Evolutionary conservation across 2,329 filamentous ascomycete genomes (phyloP), one percentile per base, ranked within the genome.

Genomic region (Dactylellina sp.): DNA sequence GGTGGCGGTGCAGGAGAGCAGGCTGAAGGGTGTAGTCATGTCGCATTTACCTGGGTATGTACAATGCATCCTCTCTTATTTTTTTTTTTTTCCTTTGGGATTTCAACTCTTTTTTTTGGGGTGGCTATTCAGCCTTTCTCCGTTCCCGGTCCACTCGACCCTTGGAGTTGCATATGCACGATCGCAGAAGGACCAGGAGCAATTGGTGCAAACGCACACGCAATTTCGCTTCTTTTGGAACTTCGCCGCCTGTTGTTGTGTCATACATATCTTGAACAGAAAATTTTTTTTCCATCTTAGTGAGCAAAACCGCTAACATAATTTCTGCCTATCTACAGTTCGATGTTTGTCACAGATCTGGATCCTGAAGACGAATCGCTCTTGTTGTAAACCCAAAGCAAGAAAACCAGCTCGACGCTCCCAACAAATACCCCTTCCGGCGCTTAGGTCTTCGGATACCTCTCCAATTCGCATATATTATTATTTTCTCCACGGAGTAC

Each of bases 1-100:
- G 78, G 85, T 88, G 77, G 87, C 87, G 12, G 86, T 89, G 0
- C 85, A 88, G 83, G 82, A 81, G 65, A 86, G 86, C 3, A 80
- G 79, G 6, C 77, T 88, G 49, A 77, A 85, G 50, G 88, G 88
- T 0, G 81, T 82, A 0, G 82, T 89, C 1, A 87, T 90, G 82
- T 85, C 84, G 0, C 88, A 90, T 81, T 84, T 84, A 9, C 85
- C 87, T 1, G 83, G 83, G 32, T 82, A 84, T 47, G 68, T 65
- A 72, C 47, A 63, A 50, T 64, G 46, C 42, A 57, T 57, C 52
- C 52, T 71, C 57, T 35, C 49, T 44, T 49, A 46, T 49, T 53
- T 49, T 37, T 32, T 47, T 40, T 64, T 60, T 59, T 28, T 11
- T 6, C 12, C 28, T 32, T n/a, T n/a, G n/a, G n/a, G 28, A 4